Evolutionary conservation across 2,329 filamentous ascomycete species (phyloP), one percentile per base, ranked within the genome.

Genomic region (Cladosporium sp.): DNA sequence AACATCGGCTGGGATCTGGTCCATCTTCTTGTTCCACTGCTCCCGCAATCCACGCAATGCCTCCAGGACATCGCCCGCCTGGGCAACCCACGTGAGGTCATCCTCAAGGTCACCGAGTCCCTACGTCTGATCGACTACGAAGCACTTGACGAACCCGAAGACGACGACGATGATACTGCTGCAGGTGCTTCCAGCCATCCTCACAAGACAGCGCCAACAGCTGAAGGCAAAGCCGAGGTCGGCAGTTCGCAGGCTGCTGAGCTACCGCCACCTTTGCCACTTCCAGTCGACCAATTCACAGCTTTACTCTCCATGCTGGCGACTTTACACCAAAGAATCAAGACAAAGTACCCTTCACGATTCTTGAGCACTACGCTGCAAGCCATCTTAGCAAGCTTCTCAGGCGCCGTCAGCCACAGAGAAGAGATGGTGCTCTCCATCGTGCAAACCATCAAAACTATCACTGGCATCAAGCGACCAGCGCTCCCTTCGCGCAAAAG

Each of bases 1-100:
- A 89, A 92, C 65, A 93, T 94, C 72, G 91, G 91, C 59, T 95
- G 91, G 91, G 91, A 95, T 75, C 80, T 94, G 61, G 89, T 95
- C 26, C 89, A 91, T 74, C 86, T 92, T 73, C 84, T 95, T 5
- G 82, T 93, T 28, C 83, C 86, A 40, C 79, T 92, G 5, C 83
- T 90, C 1, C 85, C 86, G 2, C 80, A 82, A 2, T 89, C 88
- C n/a, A 88, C 90, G 70, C 78, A 83, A 56, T 93, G 91, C 74
- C 82, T 94, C 18, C 86, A 89, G 74, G 90, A 89, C 33, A 88
- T 94, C 62, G 91, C 91, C 35, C 85, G 88, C 28, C 82, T 92
- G 46, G 91, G 91, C 60, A 95, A 94, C 74, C 91, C 91, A 1
- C 83, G 91, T 60, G 91, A 95, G 77, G 90, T 93, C 55, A 89